Evolutionary conservation across 108 stramenopile species (phyloP).

Genomic region (Pelagomonas calceolata): DNA sequence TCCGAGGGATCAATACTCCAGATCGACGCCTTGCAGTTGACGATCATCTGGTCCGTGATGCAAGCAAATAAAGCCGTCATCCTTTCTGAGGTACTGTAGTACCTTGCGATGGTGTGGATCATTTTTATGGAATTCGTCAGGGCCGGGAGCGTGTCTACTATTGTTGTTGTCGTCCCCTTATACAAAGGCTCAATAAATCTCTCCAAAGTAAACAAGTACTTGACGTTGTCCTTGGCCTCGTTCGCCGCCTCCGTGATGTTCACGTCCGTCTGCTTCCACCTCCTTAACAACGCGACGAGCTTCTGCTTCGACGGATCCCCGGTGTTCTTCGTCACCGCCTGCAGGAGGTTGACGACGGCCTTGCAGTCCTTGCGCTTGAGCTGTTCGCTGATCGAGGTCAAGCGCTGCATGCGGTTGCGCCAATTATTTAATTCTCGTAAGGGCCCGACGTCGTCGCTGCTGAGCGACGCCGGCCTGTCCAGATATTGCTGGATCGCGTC

Average conservation of each 20-base stretch:
- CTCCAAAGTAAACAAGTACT: constrained; percentile 74
- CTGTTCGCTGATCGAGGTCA: constrained; percentile 72
- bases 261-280: constrained; percentile 76
- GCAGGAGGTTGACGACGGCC: constrained; percentile 53
- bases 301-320: constrained; percentile 46
- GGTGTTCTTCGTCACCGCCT: constrained; percentile 47
- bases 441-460: constrained; percentile 50
- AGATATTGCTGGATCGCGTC: constrained; percentile 63
- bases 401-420: constrained; percentile 67
- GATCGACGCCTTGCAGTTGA: constrained; percentile 60
- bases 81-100: constrained; percentile 56
- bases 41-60: constrained; percentile 80
- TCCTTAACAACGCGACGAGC: constrained; percentile 42
- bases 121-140: constrained; percentile 82
- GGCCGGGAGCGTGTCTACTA: constrained; percentile 76
- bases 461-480: constrained; percentile 18
- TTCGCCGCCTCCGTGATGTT: constrained; percentile 77
- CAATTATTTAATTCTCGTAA: constrained; percentile 69
- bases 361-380: constrained; percentile 64
- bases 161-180: constrained; percentile 58
- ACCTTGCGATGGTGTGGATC: constrained; percentile 77
- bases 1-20: constrained; percentile 8
- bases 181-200: constrained; percentile 78
- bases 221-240: constrained; percentile 83
- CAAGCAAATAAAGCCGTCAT: constrained; percentile 59